Evolutionary conservation across 768 basidiomycete species (phyloP).

Genomic region (Pleurotus djamor): DNA sequence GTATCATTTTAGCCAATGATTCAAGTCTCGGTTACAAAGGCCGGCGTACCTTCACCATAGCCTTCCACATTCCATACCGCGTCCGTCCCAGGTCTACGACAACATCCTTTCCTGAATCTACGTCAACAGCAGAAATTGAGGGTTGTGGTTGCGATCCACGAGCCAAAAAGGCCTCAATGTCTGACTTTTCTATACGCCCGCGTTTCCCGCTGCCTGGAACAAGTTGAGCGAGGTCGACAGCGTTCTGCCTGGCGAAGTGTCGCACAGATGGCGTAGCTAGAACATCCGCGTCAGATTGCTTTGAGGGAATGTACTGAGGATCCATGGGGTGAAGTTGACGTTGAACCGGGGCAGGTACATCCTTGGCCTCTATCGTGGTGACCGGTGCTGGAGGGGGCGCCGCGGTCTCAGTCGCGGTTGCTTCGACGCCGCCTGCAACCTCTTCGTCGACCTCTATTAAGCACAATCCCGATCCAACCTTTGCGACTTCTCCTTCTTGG

Average conservation of each 20-base stretch:
- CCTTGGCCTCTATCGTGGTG: constrained; percentile 6
- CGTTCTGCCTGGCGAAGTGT: constrained; percentile 67
- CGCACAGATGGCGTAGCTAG: constrained; percentile 79
- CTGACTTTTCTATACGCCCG: constrained; percentile 73
- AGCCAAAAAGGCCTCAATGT: constrained; percentile 64
- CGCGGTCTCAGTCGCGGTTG: constrained; percentile 14
- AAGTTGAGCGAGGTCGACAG: constrained; percentile 56
- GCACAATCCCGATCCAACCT: constrained; percentile 78
- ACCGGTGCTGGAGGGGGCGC: constrained; percentile 4
- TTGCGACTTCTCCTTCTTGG: constrained; percentile 79
- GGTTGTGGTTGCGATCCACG: constrained; percentile 12
- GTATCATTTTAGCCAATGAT: too few relatives aligned
- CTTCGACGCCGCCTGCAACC: constrained; percentile 17
- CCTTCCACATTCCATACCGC: constrained; percentile 85
- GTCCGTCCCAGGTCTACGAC: constrained; percentile 76
- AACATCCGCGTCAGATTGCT: constrained; percentile 21
- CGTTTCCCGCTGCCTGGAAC: constrained; percentile 70
- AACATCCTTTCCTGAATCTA: constrained; percentile 35
- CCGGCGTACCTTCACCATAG: constrained; percentile 72
- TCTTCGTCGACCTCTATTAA: constrained; percentile 80
- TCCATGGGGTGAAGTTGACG: constrained; percentile 61
- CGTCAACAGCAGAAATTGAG: constrained; percentile 7
- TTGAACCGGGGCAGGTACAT: constrained; percentile 4
- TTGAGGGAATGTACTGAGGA: constrained; percentile 37
- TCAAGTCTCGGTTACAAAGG: too few relatives aligned